Base-by-base conservation (phyloP, 75 land plant species). In the Azolla pinnata region DNA sequence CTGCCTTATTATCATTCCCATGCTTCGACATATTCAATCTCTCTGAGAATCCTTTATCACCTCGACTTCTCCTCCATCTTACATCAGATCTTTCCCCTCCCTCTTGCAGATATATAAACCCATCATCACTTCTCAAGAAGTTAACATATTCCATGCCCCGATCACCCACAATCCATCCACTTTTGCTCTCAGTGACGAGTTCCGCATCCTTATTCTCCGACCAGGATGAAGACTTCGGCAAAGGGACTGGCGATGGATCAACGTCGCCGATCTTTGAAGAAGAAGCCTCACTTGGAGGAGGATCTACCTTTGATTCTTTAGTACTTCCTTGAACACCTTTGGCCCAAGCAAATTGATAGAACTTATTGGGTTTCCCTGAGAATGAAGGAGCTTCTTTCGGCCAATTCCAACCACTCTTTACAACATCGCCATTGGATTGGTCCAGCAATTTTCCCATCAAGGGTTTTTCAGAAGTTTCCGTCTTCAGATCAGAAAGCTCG, bases 61-160 rank as follows among this genome's bases (percentile, higher is more conserved):
- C 14, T 46, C 4, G 49, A 18, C 49, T 46, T 46, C 49, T 46
- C 49, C 49, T 23, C 49, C 21, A 4, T 46, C n/a, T n/a, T n/a
- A n/a, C 23, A 46, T 46, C 49, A 2, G 4, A 31, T 10, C 34
- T 27, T 28, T 31, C 31, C 44, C 60, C 31, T 33, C 60, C 17
- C 16, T 56, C 28, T 16, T 56, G 16, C 28, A 5, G 53, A 18
- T 18, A 8, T 10, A 51, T 9, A 18, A 8, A 38, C 14, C 14
- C 14, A 38, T 38, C 42, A 38, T 38, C 14, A 7, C 14, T 38
- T 38, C 14, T 7, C 42, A 38, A 38, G 12, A 38, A 38, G 42
- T 14, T 38, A 7, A 14, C 42, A 38, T 14, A 38, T 38, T 38
- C 42, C 14, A 38, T 38, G 42, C 14, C 14, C 14, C 12, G 14